Evolutionary conservation across 768 basidiomycete species (phyloP).

Genomic region (Boletus pseudo-olivaceus): DNA sequence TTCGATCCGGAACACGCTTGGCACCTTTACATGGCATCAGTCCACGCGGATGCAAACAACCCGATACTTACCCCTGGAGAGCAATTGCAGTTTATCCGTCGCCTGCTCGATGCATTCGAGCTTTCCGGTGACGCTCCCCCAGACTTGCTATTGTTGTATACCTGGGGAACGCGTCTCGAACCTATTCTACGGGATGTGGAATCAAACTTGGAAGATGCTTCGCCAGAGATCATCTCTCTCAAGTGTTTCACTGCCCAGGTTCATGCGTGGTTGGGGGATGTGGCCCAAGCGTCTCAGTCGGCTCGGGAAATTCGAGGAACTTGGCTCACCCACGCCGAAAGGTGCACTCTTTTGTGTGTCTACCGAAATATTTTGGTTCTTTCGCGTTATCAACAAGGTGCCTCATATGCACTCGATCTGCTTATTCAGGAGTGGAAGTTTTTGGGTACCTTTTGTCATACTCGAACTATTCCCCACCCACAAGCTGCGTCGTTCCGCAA

Average conservation of each 20-base stretch:
- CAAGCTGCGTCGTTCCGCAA: slow-evolving; percentile 28
- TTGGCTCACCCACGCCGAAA: slow-evolving; percentile 20
- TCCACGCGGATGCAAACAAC: slow-evolving; percentile 7
- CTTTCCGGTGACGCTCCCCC: slow-evolving; percentile 11
- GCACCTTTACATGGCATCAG: slow-evolving; percentile 32
- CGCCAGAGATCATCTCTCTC: slow-evolving; percentile 17
- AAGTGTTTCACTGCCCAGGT: slow-evolving; percentile 32
- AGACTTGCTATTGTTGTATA: slow-evolving; percentile 22
- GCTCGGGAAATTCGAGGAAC: slow-evolving; percentile 25
- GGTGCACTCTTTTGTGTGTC: slow-evolving; percentile 22
- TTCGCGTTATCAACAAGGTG: slow-evolving; percentile 32
- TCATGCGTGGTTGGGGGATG: slow-evolving; percentile 36
- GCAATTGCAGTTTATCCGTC: slow-evolving; percentile 28
- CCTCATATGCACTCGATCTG: slow-evolving; percentile 35
- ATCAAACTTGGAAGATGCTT: slow-evolving; percentile 18
- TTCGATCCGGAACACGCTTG: slow-evolving; percentile 41
- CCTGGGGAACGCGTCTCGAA: slow-evolving; percentile 39
- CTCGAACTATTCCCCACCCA: slow-evolving; percentile 1
- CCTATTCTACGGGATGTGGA: slow-evolving; percentile 30
- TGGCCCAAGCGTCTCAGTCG: slow-evolving; percentile 32
- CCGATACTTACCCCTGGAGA: slow-evolving; percentile 19
- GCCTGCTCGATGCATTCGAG: slow-evolving; percentile 15
- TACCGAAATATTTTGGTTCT: slow-evolving; percentile 40
- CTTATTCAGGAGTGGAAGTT: slow-evolving; percentile 39
- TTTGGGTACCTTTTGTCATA: slow-evolving; percentile 24